phyloP scores from a whole-genome alignment of 371 early-diverging fungal species.

The Caulochytrium protostelioides region DNA sequence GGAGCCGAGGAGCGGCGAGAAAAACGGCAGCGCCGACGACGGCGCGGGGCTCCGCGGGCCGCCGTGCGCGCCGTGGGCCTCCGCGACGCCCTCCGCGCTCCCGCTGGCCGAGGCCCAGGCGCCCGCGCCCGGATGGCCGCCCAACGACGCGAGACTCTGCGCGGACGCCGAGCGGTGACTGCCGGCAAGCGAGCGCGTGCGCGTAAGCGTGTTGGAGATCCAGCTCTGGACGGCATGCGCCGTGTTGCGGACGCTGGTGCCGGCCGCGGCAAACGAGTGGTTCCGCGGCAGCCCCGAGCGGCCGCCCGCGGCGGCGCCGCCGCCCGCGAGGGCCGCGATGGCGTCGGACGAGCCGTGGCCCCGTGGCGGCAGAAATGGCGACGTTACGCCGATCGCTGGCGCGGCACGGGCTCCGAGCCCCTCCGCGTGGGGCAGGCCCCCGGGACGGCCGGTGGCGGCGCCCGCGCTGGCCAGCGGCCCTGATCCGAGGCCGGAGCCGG shows the following conservation, averaged over 20 bases:
- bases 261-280: too few relatives aligned
- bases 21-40: not conserved
- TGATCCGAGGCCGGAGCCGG: too few relatives aligned
- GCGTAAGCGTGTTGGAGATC: too few relatives aligned
- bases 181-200: too few relatives aligned
- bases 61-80: not conserved
- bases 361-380: too few relatives aligned
- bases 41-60: not conserved
- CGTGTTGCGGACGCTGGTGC: too few relatives aligned
- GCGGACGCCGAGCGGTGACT: too few relatives aligned
- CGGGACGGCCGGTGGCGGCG: too few relatives aligned
- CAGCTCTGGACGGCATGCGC: too few relatives aligned
- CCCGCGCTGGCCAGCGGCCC: not conserved
- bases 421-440: not conserved
- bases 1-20: not conserved
- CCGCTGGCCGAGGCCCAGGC: constrained; percentile 4
- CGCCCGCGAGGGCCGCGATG: not conserved
- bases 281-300: not conserved
- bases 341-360: not conserved
- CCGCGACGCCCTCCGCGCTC: not conserved
- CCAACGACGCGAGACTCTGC: too few relatives aligned
- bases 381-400: too few relatives aligned
- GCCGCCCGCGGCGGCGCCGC: not conserved
- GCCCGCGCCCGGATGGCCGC: not conserved
- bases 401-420: too few relatives aligned